phyloP scores from a whole-genome alignment of 192 early-diverging fungal species.

The Spizellomyces sp. region DNA sequence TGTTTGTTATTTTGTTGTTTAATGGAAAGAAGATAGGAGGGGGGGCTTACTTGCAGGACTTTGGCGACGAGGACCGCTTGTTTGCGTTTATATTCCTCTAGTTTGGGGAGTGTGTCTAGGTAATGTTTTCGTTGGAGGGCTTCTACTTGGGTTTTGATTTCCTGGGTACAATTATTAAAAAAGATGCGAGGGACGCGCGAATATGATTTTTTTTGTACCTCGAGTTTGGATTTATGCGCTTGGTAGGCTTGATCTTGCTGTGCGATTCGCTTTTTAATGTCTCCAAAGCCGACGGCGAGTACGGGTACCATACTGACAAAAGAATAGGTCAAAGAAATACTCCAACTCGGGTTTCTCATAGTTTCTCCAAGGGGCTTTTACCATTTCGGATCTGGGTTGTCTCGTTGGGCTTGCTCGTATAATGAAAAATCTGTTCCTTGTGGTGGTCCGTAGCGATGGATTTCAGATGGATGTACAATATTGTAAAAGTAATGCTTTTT shows the following conservation, averaged over 20 bases:
- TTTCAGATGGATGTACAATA: slow-evolving; percentile 84
- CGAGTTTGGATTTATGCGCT: slow-evolving; percentile 71
- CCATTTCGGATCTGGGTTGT: slow-evolving; percentile 89
- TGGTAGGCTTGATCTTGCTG: slow-evolving; percentile 70
- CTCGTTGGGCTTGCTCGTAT: slow-evolving; percentile 80
- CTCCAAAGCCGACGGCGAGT: slow-evolving; percentile 86
- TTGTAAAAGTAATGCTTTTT: slow-evolving; percentile 93
- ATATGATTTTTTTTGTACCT: slow-evolving; percentile 37
- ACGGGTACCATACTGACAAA: slow-evolving; percentile 86
- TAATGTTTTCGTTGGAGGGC: slow-evolving; percentile 66
- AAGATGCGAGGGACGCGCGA: background rate
- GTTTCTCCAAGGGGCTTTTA: too few relatives aligned
- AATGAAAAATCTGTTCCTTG: slow-evolving; percentile 67
- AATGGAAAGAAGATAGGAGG: background rate
- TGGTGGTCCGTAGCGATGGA: slow-evolving; percentile 73
- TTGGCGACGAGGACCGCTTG: slow-evolving; percentile 77
- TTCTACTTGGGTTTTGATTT: slow-evolving; percentile 62
- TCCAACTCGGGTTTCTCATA: too few relatives aligned
- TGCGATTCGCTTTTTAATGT: slow-evolving; percentile 83
- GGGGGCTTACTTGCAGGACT: slow-evolving; percentile 58
- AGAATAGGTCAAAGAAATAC: too few relatives aligned
- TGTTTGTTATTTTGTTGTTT: background rate
- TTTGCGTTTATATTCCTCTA: slow-evolving; percentile 78
- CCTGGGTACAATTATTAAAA: slow-evolving; percentile 37
- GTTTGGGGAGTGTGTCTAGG: slow-evolving; percentile 68